phyloP scores from a whole-genome alignment of 495 filamentous ascomycete species.

The Mytilinidion resinicola region DNA sequence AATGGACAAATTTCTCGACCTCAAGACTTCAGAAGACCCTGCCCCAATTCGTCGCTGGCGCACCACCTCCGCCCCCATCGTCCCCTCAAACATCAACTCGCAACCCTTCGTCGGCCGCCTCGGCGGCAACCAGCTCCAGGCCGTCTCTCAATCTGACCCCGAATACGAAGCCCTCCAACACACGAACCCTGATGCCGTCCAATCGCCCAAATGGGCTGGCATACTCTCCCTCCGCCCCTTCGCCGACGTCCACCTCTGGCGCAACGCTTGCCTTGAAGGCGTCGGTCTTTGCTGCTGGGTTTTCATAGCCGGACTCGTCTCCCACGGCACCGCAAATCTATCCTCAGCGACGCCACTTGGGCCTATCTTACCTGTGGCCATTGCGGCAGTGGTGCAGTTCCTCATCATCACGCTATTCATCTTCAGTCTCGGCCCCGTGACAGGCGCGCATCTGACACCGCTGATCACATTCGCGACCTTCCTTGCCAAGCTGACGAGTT shows the following conservation, averaged over 20 bases:
- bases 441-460: slow-evolving; percentile 3
- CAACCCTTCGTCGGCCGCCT: not conserved
- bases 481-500: not conserved
- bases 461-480: slow-evolving; percentile 4
- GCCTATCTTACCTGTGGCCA: not conserved
- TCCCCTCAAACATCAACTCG: not conserved
- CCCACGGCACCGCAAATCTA: not conserved
- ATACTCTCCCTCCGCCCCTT: not conserved
- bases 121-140: not conserved
- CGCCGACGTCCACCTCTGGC: not conserved
- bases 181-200: not conserved
- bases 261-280: not conserved
- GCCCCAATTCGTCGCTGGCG: not conserved
- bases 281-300: not conserved
- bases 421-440: slow-evolving; percentile 2
- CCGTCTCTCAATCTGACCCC: not conserved
- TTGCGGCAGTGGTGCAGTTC: not conserved
- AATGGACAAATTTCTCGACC: not conserved
- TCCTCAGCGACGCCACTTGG: not conserved
- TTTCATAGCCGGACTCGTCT: not conserved
- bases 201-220: not conserved
- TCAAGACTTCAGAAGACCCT: not conserved
- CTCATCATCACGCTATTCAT: not conserved
- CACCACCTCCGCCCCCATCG: not conserved
- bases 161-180: not conserved